Evolutionary conservation across 495 filamentous ascomycete species (phyloP), one percentile per base, ranked within the genome.

Genomic region (Penicillium crystallinum): DNA sequence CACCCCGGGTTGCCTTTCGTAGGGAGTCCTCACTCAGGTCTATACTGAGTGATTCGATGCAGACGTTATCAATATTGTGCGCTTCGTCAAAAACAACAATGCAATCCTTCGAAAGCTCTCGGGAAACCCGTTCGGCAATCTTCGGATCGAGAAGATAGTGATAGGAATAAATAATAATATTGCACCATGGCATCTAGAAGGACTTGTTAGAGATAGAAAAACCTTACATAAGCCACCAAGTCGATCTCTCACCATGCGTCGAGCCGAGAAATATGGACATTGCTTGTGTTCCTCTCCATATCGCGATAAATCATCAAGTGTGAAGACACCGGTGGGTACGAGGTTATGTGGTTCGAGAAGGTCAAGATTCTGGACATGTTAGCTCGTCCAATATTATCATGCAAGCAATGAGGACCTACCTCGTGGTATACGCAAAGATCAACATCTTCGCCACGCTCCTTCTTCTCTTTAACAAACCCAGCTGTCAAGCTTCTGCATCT

Each of bases 21-120:
- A 99, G 65, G 0, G 91, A 96, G 56, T 97, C 93, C 65, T 99
- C 90, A 0, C 90, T 97, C 27, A 99, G 77, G 66, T 99, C 93
- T 23, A 96, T 96, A 61, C 92, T 97, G 18, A 97, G 77, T 11
- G 93, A 95, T 60, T 99, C 93, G 54, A 99, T 99, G 66, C 95
- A 97, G 44, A 99, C 93, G 67, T 99, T 99, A 77, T 99, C 93
- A 59, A 99, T 99, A 55, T 99, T 99, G 69, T 99, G 93, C 17
- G 93, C 93, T 61, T 99, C 93, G 63, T 99, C 93, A 58, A 99
- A 99, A 12, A 99, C 95, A 14, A 99, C 89, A 23, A 99, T 99
- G 64, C 91, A 96, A 65, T 99, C 93, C 54, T 96, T 97, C 6
- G 93, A 96, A 6, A 99, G 79, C 60, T 99, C 92, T 66, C 88